A percentile compares a stretch with the other conserved stretches of the same genome.
phyloP scores from a whole-genome alignment of 257 asterid genomes.

The Lycium ferocissimum region DNA sequence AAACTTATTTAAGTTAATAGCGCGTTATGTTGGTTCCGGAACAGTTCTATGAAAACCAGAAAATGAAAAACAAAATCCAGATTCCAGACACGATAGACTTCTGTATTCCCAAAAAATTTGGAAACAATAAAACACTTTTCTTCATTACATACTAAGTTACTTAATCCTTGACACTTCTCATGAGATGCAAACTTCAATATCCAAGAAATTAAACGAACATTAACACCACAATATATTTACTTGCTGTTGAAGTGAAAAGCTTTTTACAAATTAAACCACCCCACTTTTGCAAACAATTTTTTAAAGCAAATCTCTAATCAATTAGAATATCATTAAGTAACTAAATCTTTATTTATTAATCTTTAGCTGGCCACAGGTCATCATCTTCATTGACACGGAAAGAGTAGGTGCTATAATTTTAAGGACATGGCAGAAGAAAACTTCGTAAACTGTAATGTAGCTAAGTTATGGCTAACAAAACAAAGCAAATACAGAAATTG shows the following conservation, averaged over 20 bases:
- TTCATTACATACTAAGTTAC: too few species aligned
- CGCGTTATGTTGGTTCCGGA: too few species aligned
- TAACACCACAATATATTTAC: slow-evolving; percentile 16
- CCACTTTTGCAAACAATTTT: not conserved
- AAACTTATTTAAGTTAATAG: too few species aligned
- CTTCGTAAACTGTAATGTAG: not conserved
- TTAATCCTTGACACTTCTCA: slow-evolving; percentile 1
- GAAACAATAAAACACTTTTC: too few species aligned
- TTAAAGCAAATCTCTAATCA: slow-evolving; percentile 5
- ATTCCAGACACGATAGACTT: too few species aligned
- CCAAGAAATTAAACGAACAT: not conserved
- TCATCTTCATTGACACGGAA: slow-evolving; percentile 10
- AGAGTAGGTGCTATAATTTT: not conserved
- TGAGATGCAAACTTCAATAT: slow-evolving; percentile 3
- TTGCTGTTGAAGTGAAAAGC: not conserved
- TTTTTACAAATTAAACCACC: not conserved
- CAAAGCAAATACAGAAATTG: slow-evolving; percentile 30
- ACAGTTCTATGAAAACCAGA: too few species aligned
- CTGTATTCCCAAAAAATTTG: too few species aligned
- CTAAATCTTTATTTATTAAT: not conserved
- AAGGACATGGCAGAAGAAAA: slow-evolving; percentile 8
- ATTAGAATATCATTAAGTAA: not conserved
- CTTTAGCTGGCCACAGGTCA: not conserved
- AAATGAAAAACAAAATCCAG: too few species aligned
- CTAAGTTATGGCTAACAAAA: not conserved